These are phyloP conservation scores for Myotisia sp. DNA, from an alignment of 2,329 filamentous ascomycete species.

Conservation along the genomic window DNA sequence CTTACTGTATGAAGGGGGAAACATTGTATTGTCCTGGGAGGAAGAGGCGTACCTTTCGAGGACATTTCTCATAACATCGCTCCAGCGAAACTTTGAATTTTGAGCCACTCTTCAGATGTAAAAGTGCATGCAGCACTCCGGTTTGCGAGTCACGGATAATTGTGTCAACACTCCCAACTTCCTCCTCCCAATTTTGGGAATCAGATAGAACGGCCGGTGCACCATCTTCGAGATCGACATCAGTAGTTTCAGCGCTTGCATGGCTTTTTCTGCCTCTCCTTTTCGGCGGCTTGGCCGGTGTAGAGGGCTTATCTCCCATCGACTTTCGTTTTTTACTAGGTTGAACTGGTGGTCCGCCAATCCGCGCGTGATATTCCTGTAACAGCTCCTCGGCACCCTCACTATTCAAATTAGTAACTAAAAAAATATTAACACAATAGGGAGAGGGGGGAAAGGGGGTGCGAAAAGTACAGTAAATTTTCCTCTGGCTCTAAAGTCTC, in stretches of 20 bases:
- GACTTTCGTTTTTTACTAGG: slow-evolving; percentile 15
- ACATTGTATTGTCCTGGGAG: slow-evolving; percentile 10
- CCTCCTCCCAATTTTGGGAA: slow-evolving; percentile 29
- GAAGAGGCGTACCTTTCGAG: slow-evolving; percentile 21
- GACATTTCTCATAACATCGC: slow-evolving; percentile 31
- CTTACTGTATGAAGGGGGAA: not conserved
- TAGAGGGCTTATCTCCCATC: slow-evolving; percentile 17
- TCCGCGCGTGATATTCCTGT: slow-evolving; percentile 27
- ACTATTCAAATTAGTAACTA: slow-evolving; percentile 12
- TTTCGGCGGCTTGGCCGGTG: slow-evolving; percentile 14
- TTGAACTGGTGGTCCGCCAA: slow-evolving; percentile 29
- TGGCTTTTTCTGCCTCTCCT: slow-evolving; percentile 17
- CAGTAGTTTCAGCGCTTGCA: not conserved
- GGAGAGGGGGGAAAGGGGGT: not conserved
- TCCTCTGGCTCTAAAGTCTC: slow-evolving; percentile 34
- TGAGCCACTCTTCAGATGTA: slow-evolving; percentile 33
- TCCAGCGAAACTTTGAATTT: slow-evolving; percentile 30
- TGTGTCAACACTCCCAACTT: slow-evolving; percentile 30
- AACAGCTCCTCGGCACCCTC: slow-evolving; percentile 28
- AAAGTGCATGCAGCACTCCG: slow-evolving; percentile 24
- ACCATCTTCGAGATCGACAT: not conserved
- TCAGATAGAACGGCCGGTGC: slow-evolving; percentile 18
- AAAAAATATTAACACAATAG: not conserved
- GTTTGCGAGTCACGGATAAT: slow-evolving; percentile 26
- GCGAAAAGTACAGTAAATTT: slow-evolving; percentile 17